phyloP scores from a whole-genome alignment of 441 rosid species.

The Brassica balearica region DNA sequence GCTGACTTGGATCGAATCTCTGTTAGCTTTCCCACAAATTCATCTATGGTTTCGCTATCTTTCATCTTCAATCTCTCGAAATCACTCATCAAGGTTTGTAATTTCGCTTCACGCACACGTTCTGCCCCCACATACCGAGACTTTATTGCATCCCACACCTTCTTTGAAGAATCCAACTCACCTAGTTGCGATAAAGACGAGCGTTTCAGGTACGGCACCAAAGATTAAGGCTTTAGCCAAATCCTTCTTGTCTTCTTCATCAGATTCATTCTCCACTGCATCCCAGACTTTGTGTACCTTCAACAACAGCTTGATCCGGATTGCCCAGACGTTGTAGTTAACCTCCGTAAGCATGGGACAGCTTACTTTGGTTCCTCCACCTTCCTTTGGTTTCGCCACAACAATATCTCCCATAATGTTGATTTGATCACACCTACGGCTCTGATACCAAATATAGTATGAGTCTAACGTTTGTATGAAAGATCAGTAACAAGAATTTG shows the following conservation, averaged over 20 bases:
- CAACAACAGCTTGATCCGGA: too few species aligned
- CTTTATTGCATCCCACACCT: background rate
- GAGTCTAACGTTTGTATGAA: too few species aligned
- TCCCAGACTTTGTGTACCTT: too few species aligned
- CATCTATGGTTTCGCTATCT: background rate
- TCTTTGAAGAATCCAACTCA: background rate
- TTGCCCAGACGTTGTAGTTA: too few species aligned
- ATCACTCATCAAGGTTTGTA: background rate
- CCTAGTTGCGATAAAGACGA: background rate
- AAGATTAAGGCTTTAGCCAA: background rate
- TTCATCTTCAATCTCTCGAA: background rate
- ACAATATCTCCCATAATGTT: too few species aligned
- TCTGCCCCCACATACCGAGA: background rate
- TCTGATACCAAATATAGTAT: too few species aligned
- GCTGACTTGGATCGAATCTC: background rate
- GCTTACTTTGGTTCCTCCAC: too few species aligned
- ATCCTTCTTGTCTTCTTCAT: background rate
- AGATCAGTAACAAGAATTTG: too few species aligned
- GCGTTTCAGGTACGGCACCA: background rate
- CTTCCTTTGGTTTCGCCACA: too few species aligned
- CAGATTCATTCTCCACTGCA: too few species aligned
- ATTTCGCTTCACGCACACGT: background rate
- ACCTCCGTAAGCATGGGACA: too few species aligned
- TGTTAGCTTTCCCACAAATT: background rate
- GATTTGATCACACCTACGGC: too few species aligned